A percentile compares a stretch with the other conserved stretches of the same genome.
phyloP scores from a whole-genome alignment of 2,329 filamentous ascomycete genomes.

The Calonectria pteridis region DNA sequence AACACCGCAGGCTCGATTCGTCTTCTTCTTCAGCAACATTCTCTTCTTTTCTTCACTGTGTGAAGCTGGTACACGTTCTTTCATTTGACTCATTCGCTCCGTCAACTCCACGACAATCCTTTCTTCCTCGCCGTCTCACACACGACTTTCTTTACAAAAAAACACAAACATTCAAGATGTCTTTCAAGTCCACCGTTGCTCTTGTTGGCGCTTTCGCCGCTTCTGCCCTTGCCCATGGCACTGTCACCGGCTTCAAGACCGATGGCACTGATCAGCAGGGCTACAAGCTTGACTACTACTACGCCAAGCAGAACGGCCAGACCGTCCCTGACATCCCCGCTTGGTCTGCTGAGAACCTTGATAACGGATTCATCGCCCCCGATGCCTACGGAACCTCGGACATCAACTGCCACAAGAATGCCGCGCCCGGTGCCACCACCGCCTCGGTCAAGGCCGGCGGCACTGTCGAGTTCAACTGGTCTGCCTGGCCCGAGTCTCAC shows the following conservation, averaged over 20 bases:
- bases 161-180: slow-evolving; percentile 32
- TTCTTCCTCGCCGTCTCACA: neutral
- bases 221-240: slow-evolving; percentile 39
- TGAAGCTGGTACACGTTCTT: slow-evolving; percentile 44
- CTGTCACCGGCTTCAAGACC: slow-evolving; percentile 40
- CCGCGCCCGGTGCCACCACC: slow-evolving; percentile 47
- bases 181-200: slow-evolving; percentile 35
- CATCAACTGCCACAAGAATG: slow-evolving; percentile 62
- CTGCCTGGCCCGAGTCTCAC: slow-evolving; percentile 58
- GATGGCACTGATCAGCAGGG: slow-evolving; percentile 34
- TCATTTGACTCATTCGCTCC: slow-evolving; percentile 12
- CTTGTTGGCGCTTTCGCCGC: slow-evolving; percentile 41
- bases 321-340: slow-evolving; percentile 44
- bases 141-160: neutral
- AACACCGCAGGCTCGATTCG: slow-evolving; percentile 33
- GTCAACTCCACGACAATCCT: slow-evolving; percentile 1
- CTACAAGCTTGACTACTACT: slow-evolving; percentile 40
- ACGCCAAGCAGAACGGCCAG: slow-evolving; percentile 35
- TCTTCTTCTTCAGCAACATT: slow-evolving; percentile 21
- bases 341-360: slow-evolving; percentile 59
- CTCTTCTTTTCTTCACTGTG: slow-evolving; percentile 45
- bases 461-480: slow-evolving; percentile 57
- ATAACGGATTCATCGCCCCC: slow-evolving; percentile 65
- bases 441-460: slow-evolving; percentile 57
- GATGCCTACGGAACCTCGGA: slow-evolving; percentile 53